Conservation (phyloP, 2,329 filamentous ascomycete species). For the Ciborinia camelliae region DNA sequence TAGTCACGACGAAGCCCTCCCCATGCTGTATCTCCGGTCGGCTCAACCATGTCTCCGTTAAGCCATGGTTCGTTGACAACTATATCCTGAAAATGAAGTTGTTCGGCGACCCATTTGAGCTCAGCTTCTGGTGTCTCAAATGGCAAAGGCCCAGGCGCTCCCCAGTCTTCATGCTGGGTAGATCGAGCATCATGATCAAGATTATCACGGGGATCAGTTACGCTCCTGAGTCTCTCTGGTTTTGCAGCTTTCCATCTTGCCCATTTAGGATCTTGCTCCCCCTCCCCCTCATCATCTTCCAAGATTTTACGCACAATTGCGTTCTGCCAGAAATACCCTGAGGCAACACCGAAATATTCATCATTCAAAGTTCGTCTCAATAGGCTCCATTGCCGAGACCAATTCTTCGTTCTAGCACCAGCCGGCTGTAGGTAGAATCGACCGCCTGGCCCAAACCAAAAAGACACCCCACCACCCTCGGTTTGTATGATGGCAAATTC, state of each 20-base stretch:
- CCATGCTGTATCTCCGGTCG: conserved; percentile 12
- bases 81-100: conserved; percentile 1
- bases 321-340: conserved; percentile 29
- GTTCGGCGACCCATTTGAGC: conserved; percentile 16
- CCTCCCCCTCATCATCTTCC: conserved; percentile 15
- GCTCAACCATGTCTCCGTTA: conserved; percentile 1
- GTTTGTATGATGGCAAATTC: conserved; percentile 34
- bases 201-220: neutral
- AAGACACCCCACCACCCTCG: conserved; percentile 31
- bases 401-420: conserved; percentile 4
- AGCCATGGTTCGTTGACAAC: neutral
- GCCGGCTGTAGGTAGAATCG: conserved; percentile 22
- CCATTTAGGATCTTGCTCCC: conserved; percentile 15
- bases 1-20: neutral
- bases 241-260: conserved; percentile 13
- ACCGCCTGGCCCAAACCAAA: conserved; percentile 33
- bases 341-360: conserved; percentile 15
- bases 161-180: neutral
- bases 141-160: conserved; percentile 16
- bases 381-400: conserved; percentile 21
- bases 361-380: conserved; percentile 20
- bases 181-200: neutral
- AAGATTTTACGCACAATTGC: conserved; percentile 23
- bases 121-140: conserved; percentile 10
- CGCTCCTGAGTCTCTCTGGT: neutral